Evolutionary conservation across 2,329 filamentous ascomycete species (phyloP).

Genomic region (Rhytidhysteron rufulum): DNA sequence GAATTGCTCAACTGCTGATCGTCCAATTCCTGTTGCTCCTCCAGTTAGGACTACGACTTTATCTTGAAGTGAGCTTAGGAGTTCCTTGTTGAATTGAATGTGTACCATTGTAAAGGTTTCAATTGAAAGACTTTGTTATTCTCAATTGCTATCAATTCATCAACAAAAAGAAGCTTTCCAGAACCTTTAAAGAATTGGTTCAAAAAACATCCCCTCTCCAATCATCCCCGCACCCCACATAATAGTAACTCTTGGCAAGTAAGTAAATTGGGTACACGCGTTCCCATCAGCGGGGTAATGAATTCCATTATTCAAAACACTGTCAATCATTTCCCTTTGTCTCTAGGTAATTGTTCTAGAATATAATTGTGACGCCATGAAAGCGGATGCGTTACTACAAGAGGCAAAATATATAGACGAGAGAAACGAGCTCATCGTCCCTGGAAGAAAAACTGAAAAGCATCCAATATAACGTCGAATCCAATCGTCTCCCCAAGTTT

Average conservation of each 20-base stretch:
- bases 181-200: too few relatives aligned
- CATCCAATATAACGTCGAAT: conserved; percentile 19
- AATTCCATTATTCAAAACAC: too few relatives aligned
- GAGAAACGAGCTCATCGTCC: too few relatives aligned
- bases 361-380: too few relatives aligned
- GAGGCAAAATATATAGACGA: too few relatives aligned
- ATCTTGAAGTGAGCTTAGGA: conserved; percentile 10
- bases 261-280: conserved; percentile 3
- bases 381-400: too few relatives aligned
- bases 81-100: conserved; percentile 14
- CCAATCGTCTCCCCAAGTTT: conserved; percentile 23
- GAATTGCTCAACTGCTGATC: conserved; percentile 14
- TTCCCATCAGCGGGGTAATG: conserved; percentile 7
- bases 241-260: conserved; percentile 2
- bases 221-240: conserved; percentile 12
- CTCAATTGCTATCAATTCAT: background rate
- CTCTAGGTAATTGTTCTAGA: too few relatives aligned
- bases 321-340: too few relatives aligned
- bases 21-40: conserved; percentile 18
- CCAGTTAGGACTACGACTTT: conserved; percentile 19
- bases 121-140: background rate
- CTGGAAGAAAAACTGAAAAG: conserved; percentile 26
- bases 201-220: too few relatives aligned
- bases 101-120: conserved; percentile 18
- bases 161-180: too few relatives aligned